Percentiles rank a stretch among this genome's conserved stretches.
These are phyloP conservation scores for Beauveria sp. DNA, from an alignment of 2,329 filamentous ascomycete genomes.

Conservation along the genomic window DNA sequence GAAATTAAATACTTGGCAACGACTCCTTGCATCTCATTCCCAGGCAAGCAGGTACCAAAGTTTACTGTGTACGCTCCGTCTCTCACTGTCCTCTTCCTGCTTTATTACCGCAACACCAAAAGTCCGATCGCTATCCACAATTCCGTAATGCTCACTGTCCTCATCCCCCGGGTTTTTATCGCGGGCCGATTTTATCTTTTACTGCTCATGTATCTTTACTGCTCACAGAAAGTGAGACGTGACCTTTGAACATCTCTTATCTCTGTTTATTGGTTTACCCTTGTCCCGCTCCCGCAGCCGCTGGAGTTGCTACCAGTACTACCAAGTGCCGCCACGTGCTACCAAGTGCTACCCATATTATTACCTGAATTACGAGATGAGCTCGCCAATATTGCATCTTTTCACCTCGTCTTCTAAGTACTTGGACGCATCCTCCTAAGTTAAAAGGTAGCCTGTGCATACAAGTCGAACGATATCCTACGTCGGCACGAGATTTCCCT, in stretches of 20 bases:
- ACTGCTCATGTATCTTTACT: too few relatives aligned
- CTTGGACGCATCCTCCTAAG: too few relatives aligned
- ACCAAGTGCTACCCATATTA: not conserved
- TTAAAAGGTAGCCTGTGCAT: too few relatives aligned
- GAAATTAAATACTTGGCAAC: not conserved
- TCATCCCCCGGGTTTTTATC: constrained; percentile 6
- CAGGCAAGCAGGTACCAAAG: not conserved
- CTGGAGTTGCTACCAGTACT: not conserved
- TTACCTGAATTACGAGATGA: not conserved
- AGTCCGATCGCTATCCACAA: not conserved
- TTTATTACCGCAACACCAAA: not conserved
- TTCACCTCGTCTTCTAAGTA: not conserved
- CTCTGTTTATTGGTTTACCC: not conserved
- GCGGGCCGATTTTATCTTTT: not conserved
- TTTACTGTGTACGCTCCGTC: too few relatives aligned
- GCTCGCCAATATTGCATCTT: not conserved
- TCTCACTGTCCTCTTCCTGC: not conserved
- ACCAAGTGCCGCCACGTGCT: not conserved
- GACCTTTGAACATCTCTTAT: not conserved
- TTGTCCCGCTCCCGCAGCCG: not conserved
- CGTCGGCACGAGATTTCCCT: too few relatives aligned
- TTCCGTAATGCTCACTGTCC: not conserved
- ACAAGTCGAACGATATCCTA: too few relatives aligned
- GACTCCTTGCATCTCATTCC: not conserved
- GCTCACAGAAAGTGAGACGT: not conserved